Percentiles rank a stretch among this genome's conserved stretches.
phyloP scores from a whole-genome alignment of 2,329 filamentous ascomycete species.

The Colletotrichum costaricense region DNA sequence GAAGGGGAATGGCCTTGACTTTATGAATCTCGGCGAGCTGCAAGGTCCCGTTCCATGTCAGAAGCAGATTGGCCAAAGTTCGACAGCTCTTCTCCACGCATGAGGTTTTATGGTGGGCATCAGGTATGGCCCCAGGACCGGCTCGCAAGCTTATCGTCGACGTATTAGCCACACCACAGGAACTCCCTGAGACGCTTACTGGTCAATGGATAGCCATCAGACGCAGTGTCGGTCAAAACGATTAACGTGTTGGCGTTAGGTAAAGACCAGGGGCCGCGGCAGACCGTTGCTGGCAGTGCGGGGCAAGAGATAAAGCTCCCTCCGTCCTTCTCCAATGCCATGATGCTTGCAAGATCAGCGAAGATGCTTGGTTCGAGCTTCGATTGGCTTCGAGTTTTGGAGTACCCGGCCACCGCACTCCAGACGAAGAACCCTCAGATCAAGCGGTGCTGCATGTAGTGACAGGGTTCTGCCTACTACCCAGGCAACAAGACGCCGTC shows the following conservation, averaged over 20 bases:
- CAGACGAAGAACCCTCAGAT: conserved; percentile 6
- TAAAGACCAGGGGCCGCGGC: conserved; percentile 29
- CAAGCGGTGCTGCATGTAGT: conserved; percentile 5
- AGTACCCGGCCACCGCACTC: conserved; percentile 4
- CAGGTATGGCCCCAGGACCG: conserved; percentile 10
- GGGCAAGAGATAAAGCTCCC: conserved; percentile 36
- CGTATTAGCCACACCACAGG: conserved; percentile 13
- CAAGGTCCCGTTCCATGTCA: neutral
- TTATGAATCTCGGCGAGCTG: conserved; percentile 26
- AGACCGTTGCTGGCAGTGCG: conserved; percentile 23
- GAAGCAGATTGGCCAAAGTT: conserved; percentile 19
- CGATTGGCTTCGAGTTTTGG: conserved; percentile 18
- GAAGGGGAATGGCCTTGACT: conserved; percentile 5
- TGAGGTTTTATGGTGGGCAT: conserved; percentile 4
- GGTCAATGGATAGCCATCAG: conserved; percentile 23
- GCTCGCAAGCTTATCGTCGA: conserved; percentile 30
- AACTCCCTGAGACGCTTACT: conserved; percentile 9
- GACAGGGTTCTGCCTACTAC: conserved; percentile 11
- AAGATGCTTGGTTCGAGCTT: conserved; percentile 15
- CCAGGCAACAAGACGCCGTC: neutral
- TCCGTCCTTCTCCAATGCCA: conserved; percentile 1
- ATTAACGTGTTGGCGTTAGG: conserved; percentile 36
- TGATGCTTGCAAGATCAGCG: conserved; percentile 30
- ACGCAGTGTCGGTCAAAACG: conserved; percentile 4
- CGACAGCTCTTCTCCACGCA: conserved; percentile 27